Percentiles rank a stretch among this genome's conserved stretches.
Conservation (phyloP, 2,329 filamentous ascomycete genomes). For the Epichloe hybrida region DNA sequence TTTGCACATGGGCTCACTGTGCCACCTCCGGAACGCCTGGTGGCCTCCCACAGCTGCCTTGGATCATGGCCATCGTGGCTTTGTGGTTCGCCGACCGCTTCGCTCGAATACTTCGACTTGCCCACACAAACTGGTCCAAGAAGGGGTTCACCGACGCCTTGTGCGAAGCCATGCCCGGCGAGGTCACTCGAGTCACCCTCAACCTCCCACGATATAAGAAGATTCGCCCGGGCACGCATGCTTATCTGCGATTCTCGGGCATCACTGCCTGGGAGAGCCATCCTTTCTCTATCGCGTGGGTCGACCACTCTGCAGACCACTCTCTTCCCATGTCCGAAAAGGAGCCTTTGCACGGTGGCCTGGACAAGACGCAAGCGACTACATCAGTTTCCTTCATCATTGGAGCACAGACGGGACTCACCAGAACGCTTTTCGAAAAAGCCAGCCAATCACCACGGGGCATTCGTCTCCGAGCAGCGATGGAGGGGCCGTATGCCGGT, state of each 20-base stretch:
- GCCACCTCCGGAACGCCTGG: constrained; percentile 44
- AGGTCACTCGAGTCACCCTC: constrained; percentile 57
- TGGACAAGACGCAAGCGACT: constrained; percentile 26
- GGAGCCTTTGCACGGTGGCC: constrained; percentile 23
- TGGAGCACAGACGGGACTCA: constrained; percentile 78
- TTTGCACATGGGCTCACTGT: constrained; percentile 69
- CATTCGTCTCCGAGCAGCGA: constrained; percentile 54
- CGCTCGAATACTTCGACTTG: constrained; percentile 46
- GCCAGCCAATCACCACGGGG: constrained; percentile 42
- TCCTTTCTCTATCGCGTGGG: constrained; percentile 69
- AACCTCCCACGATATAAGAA: constrained; percentile 52
- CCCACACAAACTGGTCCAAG: constrained; percentile 52
- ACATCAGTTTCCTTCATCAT: constrained; percentile 68
- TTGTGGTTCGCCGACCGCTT: constrained; percentile 65
- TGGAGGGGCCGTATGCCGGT: constrained; percentile 82
- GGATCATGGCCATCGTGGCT: constrained; percentile 59
- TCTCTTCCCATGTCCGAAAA: constrained; percentile 28
- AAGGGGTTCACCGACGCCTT: constrained; percentile 48
- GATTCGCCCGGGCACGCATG: constrained; percentile 57
- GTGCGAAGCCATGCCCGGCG: constrained; percentile 55
- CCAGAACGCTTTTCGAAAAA: constrained; percentile 62
- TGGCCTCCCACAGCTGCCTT: constrained; percentile 56
- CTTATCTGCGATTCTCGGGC: constrained; percentile 57
- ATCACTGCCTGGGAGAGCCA: constrained; percentile 60
- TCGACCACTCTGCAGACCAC: constrained; percentile 37